phyloP scores from a whole-genome alignment of 129 eudicot genomes.

The Silybum marianum region DNA sequence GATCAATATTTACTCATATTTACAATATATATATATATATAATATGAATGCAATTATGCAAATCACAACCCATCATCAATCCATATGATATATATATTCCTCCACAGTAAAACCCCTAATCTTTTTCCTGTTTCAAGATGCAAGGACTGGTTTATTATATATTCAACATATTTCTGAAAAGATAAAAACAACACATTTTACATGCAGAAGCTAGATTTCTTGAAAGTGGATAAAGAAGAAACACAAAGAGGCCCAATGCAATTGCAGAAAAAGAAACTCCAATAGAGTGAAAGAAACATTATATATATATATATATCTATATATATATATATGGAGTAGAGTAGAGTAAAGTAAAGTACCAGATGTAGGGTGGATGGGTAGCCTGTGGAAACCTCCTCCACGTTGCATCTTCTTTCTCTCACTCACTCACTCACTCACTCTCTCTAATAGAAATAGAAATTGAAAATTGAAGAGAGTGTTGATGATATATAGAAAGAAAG shows the following conservation, averaged over 20 bases:
- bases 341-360: constrained; percentile 24
- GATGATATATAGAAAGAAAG: background rate
- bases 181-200: constrained; percentile 10
- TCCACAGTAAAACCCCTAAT: too few species aligned
- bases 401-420: constrained; percentile 43
- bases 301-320: background rate
- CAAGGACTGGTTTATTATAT: too few species aligned
- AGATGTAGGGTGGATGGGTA: constrained; percentile 45
- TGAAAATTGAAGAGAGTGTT: background rate
- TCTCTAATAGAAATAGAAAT: background rate
- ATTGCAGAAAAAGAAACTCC: constrained; percentile 10
- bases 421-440: constrained; percentile 3
- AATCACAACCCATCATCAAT: too few species aligned
- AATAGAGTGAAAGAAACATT: constrained; percentile 15
- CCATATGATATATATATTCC: too few species aligned
- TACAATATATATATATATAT: background rate
- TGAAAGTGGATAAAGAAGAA: constrained; percentile 20
- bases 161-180: background rate
- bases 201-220: constrained; percentile 20
- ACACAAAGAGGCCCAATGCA: constrained; percentile 14
- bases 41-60: too few species aligned
- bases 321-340: background rate
- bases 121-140: too few species aligned
- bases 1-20: background rate
- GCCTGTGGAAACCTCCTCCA: constrained; percentile 68